Base-by-base conservation (phyloP, 2,329 filamentous ascomycete species). In the Chlorencoelia australis region DNA sequence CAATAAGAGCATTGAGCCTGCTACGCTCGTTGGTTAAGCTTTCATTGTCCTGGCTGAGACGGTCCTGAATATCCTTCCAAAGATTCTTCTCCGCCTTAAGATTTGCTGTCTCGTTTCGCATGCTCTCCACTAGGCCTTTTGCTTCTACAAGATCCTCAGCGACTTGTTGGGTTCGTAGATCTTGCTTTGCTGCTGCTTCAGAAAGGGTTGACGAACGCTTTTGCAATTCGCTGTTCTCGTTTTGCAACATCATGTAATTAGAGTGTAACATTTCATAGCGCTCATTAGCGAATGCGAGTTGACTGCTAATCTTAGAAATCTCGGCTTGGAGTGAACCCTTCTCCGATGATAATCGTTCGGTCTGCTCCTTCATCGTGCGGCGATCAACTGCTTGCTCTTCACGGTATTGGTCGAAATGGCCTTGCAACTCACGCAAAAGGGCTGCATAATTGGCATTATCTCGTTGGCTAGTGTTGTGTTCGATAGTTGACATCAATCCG, bases 21-120 rank as follows among this genome's bases (percentile, higher is more conserved):
- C 79, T 75, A 46, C 87, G 83, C 57, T 98, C 91, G 42, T 93
- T 84, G 27, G 82, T 71, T 9, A 96, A 66, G 14, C 66, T 75
- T 53, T 94, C 86, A 46, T 91, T 94, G 54, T 96, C 88, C 51
- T 91, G 85, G 44, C 75, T 82, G 28, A 96, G 68, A 35, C 93
- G 79, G 45, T 83, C 80, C 56, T 96, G 88, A 21, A 95, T 94
- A 38, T 82, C 85, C 64, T 91, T 94, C 82, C 84, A 94, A 7
- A 98, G 69, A 24, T 86, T 82, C 63, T 94, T 94, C 60, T 96
- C 89, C 0, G 89, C 88, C 59, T 94, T 94, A 21, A 95, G 72
- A 53, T 96, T 95, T 11, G 87, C 80, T 36, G 80, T 86, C 57
- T 98, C 91, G 46, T 86, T 87, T 35, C 87, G 82, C 59, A 95